Percentiles rank a stretch among this genome's conserved stretches.
phyloP scores from a whole-genome alignment of 2,329 filamentous ascomycete genomes.

The Pseudohalonectria lignicola region DNA sequence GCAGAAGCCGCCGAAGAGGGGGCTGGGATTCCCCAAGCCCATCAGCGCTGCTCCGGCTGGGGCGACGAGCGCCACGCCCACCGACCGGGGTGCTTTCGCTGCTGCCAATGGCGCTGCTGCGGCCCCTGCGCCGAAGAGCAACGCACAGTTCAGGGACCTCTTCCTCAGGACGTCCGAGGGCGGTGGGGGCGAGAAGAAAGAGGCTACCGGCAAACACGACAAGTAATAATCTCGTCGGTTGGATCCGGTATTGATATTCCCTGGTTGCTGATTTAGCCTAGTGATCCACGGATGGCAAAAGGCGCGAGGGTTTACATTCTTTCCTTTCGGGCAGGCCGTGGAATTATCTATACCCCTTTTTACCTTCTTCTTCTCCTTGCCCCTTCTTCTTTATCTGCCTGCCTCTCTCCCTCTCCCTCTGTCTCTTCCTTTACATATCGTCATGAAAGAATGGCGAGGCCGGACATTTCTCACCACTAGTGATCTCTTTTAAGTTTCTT shows the following conservation, averaged over 20 bases:
- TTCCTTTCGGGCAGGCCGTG: no score
- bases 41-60: background rate
- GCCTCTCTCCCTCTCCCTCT: no score
- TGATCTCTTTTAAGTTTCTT: no score
- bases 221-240: no score
- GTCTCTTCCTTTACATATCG: no score
- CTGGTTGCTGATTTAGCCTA: no score
- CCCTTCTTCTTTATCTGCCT: background rate
- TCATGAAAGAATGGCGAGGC: no score
- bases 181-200: conserved; percentile 1
- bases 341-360: conserved; percentile 4
- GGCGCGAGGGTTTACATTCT: no score
- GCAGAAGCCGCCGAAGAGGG: conserved; percentile 17
- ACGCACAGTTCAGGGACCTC: conserved; percentile 18
- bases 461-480: no score
- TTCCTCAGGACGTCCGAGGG: conserved; percentile 12
- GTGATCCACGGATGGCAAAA: no score
- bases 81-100: conserved; percentile 5
- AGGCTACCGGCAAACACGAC: conserved; percentile 1
- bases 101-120: conserved; percentile 9
- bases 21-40: conserved; percentile 16
- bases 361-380: background rate
- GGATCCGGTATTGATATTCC: no score
- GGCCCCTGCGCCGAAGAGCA: conserved; percentile 16
- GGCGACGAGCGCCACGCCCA: conserved; percentile 8